phyloP scores from a whole-genome alignment of 2,329 filamentous ascomycete species.

The Calonectria pteridis region DNA sequence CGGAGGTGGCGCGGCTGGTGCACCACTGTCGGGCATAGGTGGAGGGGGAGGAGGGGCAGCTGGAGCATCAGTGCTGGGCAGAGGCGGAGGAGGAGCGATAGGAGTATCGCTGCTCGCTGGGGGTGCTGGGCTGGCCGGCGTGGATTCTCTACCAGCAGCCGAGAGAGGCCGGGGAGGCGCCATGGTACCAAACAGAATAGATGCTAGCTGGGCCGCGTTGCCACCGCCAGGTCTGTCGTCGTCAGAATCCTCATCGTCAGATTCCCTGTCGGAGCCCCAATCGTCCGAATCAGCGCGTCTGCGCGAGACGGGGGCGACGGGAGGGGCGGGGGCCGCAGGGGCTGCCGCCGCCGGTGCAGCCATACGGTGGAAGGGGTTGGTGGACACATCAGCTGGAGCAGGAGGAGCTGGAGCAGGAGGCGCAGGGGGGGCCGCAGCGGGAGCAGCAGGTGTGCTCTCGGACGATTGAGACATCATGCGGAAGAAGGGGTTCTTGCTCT shows the following conservation, averaged over 20 bases:
- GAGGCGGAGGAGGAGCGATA: slow-evolving; percentile 53
- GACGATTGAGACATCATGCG: slow-evolving; percentile 83
- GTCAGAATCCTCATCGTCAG: slow-evolving; percentile 65
- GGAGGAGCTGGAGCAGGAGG: slow-evolving; percentile 53
- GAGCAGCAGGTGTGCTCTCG: slow-evolving; percentile 61
- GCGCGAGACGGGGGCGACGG: slow-evolving; percentile 65
- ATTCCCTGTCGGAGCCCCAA: slow-evolving; percentile 83
- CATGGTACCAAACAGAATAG: slow-evolving; percentile 97
- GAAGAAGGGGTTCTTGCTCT: slow-evolving; percentile 96
- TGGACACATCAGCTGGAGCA: slow-evolving; percentile 73
- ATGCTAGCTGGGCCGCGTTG: slow-evolving; percentile 91
- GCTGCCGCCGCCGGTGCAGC: slow-evolving; percentile 56
- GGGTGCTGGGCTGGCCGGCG: slow-evolving; percentile 53
- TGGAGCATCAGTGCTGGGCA: slow-evolving; percentile 47
- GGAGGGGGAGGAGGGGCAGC: slow-evolving; percentile 49
- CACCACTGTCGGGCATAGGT: slow-evolving; percentile 42
- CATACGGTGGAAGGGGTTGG: slow-evolving; percentile 95
- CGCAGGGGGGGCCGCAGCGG: slow-evolving; percentile 40
- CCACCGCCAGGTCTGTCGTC: slow-evolving; percentile 84
- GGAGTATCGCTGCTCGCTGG: slow-evolving; percentile 55
- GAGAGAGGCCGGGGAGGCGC: slow-evolving; percentile 90
- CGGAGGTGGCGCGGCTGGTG: slow-evolving; percentile 46
- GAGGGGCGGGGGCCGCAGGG: slow-evolving; percentile 55
- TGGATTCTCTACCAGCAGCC: slow-evolving; percentile 78
- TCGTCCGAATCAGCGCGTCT: slow-evolving; percentile 73